Conservation (phyloP, 495 filamentous ascomycete species). For the Letharia lupina region DNA sequence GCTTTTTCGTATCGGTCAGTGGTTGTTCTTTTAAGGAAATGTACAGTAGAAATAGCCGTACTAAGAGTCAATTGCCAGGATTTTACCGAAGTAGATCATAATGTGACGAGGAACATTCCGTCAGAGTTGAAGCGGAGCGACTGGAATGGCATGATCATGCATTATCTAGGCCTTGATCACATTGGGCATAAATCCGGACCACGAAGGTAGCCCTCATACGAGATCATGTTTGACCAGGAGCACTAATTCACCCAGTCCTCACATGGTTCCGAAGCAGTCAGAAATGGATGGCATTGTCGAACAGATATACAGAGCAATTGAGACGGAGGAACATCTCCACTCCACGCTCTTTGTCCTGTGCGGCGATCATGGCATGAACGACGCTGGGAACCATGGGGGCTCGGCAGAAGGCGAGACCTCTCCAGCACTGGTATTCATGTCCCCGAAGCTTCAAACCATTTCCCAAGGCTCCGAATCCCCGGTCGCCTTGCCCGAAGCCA, state of each 20-base stretch:
- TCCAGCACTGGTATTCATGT: constrained; percentile 83
- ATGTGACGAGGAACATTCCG: constrained; percentile 86
- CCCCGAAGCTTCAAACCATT: constrained; percentile 65
- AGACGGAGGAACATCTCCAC: constrained; percentile 55
- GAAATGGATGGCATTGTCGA: constrained; percentile 88
- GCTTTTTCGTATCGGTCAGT: constrained; percentile 96
- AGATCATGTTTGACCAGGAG: not conserved
- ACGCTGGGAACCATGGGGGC: constrained; percentile 93
- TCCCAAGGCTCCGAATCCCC: constrained; percentile 37
- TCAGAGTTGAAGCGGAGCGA: constrained; percentile 65
- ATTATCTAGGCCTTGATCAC: constrained; percentile 94
- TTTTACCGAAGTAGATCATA: constrained; percentile 94
- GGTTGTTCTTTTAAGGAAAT: not conserved
- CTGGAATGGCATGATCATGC: constrained; percentile 89
- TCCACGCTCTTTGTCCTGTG: constrained; percentile 78
- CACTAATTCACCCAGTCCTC: constrained; percentile 43
- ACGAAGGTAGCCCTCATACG: constrained; percentile 47
- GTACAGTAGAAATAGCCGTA: constrained; percentile 21
- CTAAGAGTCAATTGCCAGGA: constrained; percentile 52
- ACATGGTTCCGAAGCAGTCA: constrained; percentile 86
- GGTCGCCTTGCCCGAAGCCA: constrained; percentile 35
- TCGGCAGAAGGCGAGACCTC: constrained; percentile 90
- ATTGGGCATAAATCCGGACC: constrained; percentile 96
- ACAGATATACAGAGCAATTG: constrained; percentile 68
- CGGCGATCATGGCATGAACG: constrained; percentile 98